Evolutionary conservation across 306 rosid species (phyloP).

Genomic region (Quercus ilex): DNA sequence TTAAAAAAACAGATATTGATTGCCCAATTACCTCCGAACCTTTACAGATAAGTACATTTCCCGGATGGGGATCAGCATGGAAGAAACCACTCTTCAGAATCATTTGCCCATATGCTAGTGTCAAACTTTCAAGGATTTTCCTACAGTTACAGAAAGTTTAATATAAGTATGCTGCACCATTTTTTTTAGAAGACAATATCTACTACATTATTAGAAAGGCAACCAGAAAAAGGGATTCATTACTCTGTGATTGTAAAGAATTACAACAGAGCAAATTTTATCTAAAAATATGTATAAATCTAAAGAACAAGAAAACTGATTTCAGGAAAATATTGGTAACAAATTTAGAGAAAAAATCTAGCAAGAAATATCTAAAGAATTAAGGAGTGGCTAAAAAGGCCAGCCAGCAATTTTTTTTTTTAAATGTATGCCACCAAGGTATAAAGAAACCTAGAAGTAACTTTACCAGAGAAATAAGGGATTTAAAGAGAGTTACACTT

Average conservation of each 20-base stretch:
- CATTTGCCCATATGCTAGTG: slow-evolving; percentile 99
- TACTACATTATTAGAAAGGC: not conserved
- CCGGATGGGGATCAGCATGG: slow-evolving; percentile 99
- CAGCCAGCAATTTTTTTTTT: not conserved
- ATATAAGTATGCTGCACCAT: not conserved
- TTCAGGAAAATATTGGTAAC: not conserved
- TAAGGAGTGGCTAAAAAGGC: not conserved
- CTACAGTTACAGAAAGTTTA: slow-evolving; percentile 41
- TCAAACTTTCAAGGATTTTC: slow-evolving; percentile 90
- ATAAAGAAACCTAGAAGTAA: not conserved
- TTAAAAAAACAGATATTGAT: slow-evolving; percentile 4
- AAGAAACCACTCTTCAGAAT: slow-evolving; percentile 92
- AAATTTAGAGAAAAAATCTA: not conserved
- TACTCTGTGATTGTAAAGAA: not conserved
- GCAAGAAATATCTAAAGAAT: not conserved
- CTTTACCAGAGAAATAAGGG: not conserved
- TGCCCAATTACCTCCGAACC: slow-evolving; percentile 87
- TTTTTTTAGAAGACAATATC: not conserved
- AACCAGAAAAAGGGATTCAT: not conserved
- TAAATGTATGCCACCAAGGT: not conserved
- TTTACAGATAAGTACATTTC: slow-evolving; percentile 87
- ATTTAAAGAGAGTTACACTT: not conserved
- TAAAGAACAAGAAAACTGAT: not conserved
- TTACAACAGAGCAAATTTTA: not conserved
- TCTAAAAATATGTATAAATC: not conserved